Conservation (phyloP, 164 flowering plant genomes). For the Umbellularia californica region DNA sequence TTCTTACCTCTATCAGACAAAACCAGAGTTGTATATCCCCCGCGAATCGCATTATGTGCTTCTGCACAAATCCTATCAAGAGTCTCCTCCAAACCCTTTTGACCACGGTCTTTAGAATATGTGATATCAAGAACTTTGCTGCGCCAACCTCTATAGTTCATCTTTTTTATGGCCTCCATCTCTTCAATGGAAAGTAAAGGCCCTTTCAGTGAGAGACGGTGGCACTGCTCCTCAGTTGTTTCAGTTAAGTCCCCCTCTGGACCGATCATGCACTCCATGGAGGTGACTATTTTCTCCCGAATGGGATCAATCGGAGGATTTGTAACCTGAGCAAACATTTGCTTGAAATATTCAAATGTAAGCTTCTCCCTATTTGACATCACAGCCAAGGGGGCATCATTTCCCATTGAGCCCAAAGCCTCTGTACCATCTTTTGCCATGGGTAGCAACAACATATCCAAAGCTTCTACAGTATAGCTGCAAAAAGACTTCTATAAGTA, state of each 20-base stretch:
- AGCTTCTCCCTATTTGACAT: slow-evolving; percentile 96
- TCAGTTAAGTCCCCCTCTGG: slow-evolving; percentile 98
- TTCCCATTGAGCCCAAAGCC: slow-evolving; percentile 99
- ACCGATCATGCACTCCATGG: slow-evolving; percentile 98
- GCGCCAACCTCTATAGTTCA: slow-evolving; percentile 92
- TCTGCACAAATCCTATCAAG: slow-evolving; percentile 81
- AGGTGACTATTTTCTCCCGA: slow-evolving; percentile 96
- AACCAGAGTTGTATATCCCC: slow-evolving; percentile 79
- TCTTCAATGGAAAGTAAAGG: slow-evolving; percentile 77
- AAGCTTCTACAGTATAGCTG: slow-evolving; percentile 90
- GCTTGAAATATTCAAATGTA: slow-evolving; percentile 95
- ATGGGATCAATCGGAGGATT: slow-evolving; percentile 99
- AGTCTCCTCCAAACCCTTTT: slow-evolving; percentile 90
- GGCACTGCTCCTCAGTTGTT: slow-evolving; percentile 92
- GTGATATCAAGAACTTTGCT: slow-evolving; percentile 94
- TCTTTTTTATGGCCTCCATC: slow-evolving; percentile 88
- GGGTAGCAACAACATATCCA: slow-evolving; percentile 94
- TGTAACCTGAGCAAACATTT: slow-evolving; percentile 99
- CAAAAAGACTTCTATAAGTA: slow-evolving; percentile 11
- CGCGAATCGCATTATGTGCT: slow-evolving; percentile 81
- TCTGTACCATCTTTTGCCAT: slow-evolving; percentile 99
- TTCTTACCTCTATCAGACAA: slow-evolving; percentile 93
- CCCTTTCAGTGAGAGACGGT: slow-evolving; percentile 89
- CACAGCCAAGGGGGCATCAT: slow-evolving; percentile 96
- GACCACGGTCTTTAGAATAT: slow-evolving; percentile 68